phyloP scores from a whole-genome alignment of 148 eudicot species.

The Camellia lanceoleosa region DNA sequence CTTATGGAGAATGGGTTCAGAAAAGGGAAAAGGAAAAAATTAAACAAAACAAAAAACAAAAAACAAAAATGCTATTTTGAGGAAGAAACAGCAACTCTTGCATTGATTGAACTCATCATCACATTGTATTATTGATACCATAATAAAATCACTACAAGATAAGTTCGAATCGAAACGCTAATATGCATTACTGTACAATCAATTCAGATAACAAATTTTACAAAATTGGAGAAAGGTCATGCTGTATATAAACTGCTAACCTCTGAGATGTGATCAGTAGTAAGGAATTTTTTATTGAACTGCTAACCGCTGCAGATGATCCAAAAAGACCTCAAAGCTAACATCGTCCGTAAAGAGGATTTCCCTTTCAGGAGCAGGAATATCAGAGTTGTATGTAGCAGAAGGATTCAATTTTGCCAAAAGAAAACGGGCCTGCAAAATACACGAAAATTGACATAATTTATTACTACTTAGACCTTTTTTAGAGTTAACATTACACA shows the following conservation, averaged over 20 bases:
- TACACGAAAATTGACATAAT: background rate
- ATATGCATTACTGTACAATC: constrained; percentile 46
- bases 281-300: constrained; percentile 61
- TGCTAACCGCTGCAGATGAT: constrained; percentile 88
- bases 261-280: constrained; percentile 46
- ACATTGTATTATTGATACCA: constrained; percentile 9
- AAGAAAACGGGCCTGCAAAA: constrained; percentile 86
- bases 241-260: constrained; percentile 41
- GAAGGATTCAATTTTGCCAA: constrained; percentile 97
- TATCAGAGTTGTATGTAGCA: constrained; percentile 75
- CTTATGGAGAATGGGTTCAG: background rate
- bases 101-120: background rate
- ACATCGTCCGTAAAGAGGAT: constrained; percentile 92
- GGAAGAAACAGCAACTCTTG: background rate
- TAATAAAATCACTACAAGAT: constrained; percentile 3
- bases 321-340: constrained; percentile 83
- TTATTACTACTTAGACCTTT: background rate
- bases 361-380: constrained; percentile 79
- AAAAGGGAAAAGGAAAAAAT: background rate
- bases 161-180: constrained; percentile 1
- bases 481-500: background rate
- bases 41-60: background rate
- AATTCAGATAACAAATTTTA: constrained; percentile 28
- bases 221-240: constrained; percentile 44
- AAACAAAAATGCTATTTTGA: background rate